Conservation (phyloP, 371 early-diverging fungal species). For the Zychaea mexicana region DNA sequence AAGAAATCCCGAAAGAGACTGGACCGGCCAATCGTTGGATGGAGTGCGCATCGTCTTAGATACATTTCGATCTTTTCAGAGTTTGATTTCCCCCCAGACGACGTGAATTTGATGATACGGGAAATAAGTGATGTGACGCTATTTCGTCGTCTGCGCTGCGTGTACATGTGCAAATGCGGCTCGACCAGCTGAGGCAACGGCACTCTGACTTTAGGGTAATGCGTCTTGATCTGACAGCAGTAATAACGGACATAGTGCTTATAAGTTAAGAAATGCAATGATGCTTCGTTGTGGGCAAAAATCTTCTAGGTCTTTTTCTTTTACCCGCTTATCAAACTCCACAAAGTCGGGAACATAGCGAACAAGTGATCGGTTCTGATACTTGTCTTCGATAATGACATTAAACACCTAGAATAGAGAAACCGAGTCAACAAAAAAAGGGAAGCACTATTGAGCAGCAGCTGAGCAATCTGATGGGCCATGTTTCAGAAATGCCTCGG, state of each 20-base stretch:
- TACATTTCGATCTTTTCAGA: constrained; percentile 30
- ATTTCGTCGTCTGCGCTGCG: background rate
- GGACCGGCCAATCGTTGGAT: constrained; percentile 24
- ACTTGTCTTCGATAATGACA: constrained; percentile 43
- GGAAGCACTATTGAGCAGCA: background rate
- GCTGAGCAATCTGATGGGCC: background rate
- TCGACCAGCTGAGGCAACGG: constrained; percentile 6
- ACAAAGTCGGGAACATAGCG: constrained; percentile 61
- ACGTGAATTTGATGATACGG: constrained; percentile 1
- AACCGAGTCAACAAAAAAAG: background rate
- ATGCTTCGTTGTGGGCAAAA: background rate
- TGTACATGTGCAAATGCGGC: constrained; percentile 3
- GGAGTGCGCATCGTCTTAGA: constrained; percentile 22
- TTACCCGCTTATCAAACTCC: constrained; percentile 50
- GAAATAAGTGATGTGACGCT: constrained; percentile 6
- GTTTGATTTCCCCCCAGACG: constrained; percentile 15
- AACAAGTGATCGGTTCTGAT: constrained; percentile 39
- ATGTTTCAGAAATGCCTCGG: constrained; percentile 4
- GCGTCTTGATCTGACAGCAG: constrained; percentile 11
- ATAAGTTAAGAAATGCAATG: background rate
- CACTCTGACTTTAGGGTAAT: constrained; percentile 9
- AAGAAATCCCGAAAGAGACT: constrained; percentile 31
- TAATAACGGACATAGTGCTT: background rate
- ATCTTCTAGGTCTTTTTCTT: too few species aligned
- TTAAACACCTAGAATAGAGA: constrained; percentile 34